phyloP scores from a whole-genome alignment of 1,139 yeast genomes.

The Groenewaldozyma sp. region DNA sequence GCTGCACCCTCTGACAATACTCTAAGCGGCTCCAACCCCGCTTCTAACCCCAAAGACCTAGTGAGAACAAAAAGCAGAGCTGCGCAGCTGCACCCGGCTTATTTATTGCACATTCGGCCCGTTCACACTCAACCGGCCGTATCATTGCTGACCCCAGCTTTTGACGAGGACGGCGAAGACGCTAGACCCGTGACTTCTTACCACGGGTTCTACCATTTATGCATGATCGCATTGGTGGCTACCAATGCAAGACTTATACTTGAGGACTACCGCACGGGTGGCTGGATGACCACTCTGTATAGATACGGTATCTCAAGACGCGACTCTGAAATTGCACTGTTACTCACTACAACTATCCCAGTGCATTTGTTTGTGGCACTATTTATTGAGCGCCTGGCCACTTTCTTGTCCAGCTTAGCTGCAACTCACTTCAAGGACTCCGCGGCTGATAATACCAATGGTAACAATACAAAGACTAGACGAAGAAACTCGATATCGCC shows the following conservation, averaged over 20 bases:
- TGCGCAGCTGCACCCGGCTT: conserved; percentile 47
- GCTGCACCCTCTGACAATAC: too few species aligned
- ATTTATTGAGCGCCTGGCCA: conserved; percentile 26
- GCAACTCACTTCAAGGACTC: background rate
- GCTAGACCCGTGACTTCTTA: conserved; percentile 16
- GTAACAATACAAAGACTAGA: too few species aligned
- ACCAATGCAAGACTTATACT: conserved; percentile 34
- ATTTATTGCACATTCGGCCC: conserved; percentile 23
- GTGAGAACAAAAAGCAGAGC: too few species aligned
- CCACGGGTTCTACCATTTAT: conserved; percentile 34
- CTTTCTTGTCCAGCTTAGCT: conserved; percentile 13
- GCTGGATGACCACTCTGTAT: conserved; percentile 27
- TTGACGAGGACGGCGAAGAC: background rate
- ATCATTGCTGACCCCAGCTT: background rate
- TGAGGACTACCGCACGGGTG: conserved; percentile 32
- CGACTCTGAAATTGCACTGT: conserved; percentile 23
- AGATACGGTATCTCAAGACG: conserved; percentile 27
- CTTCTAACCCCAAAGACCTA: too few species aligned
- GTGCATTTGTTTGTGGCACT: conserved; percentile 31
- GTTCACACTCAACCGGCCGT: background rate
- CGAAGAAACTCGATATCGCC: conserved; percentile 2
- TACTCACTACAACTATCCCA: conserved; percentile 28
- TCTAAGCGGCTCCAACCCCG: too few species aligned
- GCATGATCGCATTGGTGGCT: conserved; percentile 31
- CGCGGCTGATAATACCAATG: background rate